Conservation (phyloP, 306 rosid species). For the Urtica urens region DNA sequence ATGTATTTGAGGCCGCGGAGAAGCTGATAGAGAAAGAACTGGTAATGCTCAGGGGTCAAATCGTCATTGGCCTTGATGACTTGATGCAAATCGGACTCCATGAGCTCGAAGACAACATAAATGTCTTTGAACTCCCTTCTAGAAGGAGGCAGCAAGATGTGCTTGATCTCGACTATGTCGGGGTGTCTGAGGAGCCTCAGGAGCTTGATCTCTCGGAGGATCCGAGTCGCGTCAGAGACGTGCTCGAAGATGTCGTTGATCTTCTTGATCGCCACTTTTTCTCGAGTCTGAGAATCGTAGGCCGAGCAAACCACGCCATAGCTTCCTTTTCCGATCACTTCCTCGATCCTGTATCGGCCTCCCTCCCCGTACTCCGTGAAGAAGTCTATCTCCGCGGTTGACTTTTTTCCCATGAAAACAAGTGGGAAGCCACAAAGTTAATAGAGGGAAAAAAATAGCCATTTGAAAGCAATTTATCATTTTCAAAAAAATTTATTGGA, state of each 20-base stretch:
- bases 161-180: slow-evolving; percentile 97
- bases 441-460: background rate
- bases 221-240: slow-evolving; percentile 96
- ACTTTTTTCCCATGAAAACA: slow-evolving; percentile 47
- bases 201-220: slow-evolving; percentile 98
- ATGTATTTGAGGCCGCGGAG: slow-evolving; percentile 96
- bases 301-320: slow-evolving; percentile 99
- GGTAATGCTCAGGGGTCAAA: slow-evolving; percentile 95
- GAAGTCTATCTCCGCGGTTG: slow-evolving; percentile 80
- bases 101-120: slow-evolving; percentile 95
- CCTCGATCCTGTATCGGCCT: slow-evolving; percentile 92
- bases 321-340: slow-evolving; percentile 99
- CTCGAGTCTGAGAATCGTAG: slow-evolving; percentile 80
- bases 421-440: background rate
- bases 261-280: slow-evolving; percentile 94
- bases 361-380: slow-evolving; percentile 99
- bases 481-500: too few relatives aligned
- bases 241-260: slow-evolving; percentile 98
- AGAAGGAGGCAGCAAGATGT: slow-evolving; percentile 92
- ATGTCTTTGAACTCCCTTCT: slow-evolving; percentile 99
- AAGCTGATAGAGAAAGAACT: slow-evolving; percentile 97
- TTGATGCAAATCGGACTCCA: slow-evolving; percentile 99
- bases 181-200: slow-evolving; percentile 92
- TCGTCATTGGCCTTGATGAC: slow-evolving; percentile 99
- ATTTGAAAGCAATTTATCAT: too few relatives aligned